Evolutionary conservation across 2,329 filamentous ascomycete genomes (phyloP).

Genomic region (Huntiella savannae): DNA sequence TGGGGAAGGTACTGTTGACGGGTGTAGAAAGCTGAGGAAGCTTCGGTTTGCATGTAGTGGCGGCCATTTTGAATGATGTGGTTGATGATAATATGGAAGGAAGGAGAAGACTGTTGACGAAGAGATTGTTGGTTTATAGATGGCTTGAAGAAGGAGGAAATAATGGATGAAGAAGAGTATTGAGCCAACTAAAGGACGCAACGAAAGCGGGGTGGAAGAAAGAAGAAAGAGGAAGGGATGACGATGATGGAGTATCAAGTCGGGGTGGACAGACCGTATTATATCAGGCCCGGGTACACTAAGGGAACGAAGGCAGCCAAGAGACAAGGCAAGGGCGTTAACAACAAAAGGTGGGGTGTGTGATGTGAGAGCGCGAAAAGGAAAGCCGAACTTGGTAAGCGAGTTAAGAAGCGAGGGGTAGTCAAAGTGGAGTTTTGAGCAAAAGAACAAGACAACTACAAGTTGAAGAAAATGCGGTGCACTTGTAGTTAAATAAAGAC

Average conservation of each 20-base stretch:
- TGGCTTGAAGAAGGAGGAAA: background rate
- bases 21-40: slow-evolving; percentile 43
- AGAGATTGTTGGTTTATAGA: background rate
- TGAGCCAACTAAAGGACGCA: background rate
- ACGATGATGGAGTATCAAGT: background rate
- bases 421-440: background rate
- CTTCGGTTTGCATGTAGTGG: slow-evolving; percentile 32
- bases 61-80: slow-evolving; percentile 11
- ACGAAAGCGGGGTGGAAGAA: slow-evolving; percentile 1
- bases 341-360: slow-evolving; percentile 5
- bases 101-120: background rate
- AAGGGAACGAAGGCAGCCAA: slow-evolving; percentile 1
- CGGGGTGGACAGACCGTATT: background rate
- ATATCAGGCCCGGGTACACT: background rate
- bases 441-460: background rate
- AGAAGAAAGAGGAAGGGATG: background rate
- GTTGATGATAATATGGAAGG: background rate
- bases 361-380: background rate
- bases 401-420: too few species aligned
- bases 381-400: too few species aligned
- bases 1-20: slow-evolving; percentile 43
- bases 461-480: too few species aligned
- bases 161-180: background rate
- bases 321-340: background rate
- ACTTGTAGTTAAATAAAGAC: too few species aligned